Evolutionary conservation across 768 basidiomycete genomes (phyloP).

Genomic region (Mycena latifolia): DNA sequence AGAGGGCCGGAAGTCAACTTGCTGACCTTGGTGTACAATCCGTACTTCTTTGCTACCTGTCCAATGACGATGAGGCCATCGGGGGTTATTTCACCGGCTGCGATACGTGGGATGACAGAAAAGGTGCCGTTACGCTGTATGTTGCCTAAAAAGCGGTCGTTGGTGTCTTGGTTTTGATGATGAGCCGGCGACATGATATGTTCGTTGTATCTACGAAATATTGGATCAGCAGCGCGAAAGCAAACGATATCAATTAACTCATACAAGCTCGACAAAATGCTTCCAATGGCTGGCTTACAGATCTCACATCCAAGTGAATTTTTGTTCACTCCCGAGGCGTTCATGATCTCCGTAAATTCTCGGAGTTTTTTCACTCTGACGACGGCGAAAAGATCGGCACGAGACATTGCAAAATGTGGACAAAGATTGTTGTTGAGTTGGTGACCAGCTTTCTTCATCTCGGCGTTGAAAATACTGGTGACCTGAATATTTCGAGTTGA

Average conservation of each 20-base stretch:
- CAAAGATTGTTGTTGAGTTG: slow-evolving; percentile 71
- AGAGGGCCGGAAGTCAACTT: not conserved
- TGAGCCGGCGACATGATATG: slow-evolving; percentile 72
- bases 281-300: slow-evolving; percentile 78
- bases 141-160: slow-evolving; percentile 78
- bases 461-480: slow-evolving; percentile 59
- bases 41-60: slow-evolving; percentile 74
- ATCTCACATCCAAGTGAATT: slow-evolving; percentile 76
- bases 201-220: slow-evolving; percentile 63
- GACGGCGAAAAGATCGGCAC: slow-evolving; percentile 76
- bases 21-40: slow-evolving; percentile 68
- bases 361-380: slow-evolving; percentile 72
- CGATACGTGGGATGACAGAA: slow-evolving; percentile 77
- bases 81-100: slow-evolving; percentile 79
- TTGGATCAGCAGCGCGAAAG: not conserved
- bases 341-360: slow-evolving; percentile 69
- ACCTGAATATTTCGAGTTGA: slow-evolving; percentile 24
- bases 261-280: slow-evolving; percentile 59
- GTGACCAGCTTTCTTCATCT: slow-evolving; percentile 78
- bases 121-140: slow-evolving; percentile 81
- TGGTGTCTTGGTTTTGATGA: slow-evolving; percentile 80
- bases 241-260: not conserved
- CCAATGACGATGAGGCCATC: slow-evolving; percentile 76
- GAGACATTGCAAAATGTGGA: slow-evolving; percentile 71
- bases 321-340: slow-evolving; percentile 57